Evolutionary conservation across 2,329 filamentous ascomycete genomes (phyloP), one percentile per base, ranked within the genome.

Genomic region (Alternaria dauci): DNA sequence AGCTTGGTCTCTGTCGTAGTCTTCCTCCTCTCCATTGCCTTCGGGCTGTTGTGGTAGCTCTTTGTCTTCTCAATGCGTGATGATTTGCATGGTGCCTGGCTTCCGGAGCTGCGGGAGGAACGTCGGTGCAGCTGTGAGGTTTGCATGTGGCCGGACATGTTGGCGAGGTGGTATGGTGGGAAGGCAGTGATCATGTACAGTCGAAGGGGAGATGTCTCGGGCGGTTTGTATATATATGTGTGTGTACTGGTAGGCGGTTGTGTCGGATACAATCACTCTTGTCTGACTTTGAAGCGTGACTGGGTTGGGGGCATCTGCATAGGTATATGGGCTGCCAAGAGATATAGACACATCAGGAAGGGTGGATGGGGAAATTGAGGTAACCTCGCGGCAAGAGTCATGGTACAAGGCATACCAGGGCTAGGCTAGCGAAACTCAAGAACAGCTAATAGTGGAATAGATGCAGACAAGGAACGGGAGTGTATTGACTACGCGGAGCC

Each of bases 291-390:
- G 60, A 41, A 50, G 63, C 52, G 52, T 61, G 61, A 60, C 56
- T 62, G 52, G 52, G 50, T 65, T 32, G 59, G 67, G 70, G 70
- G 55, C 57, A 69, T 71, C 50, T 73, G 70, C 68, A 71, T 71
- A 76, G 68, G 75, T 78, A 76, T 77, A 78, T 76, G 67, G 62
- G 50, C 51, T 69, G 75, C 76, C 75, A 78, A 78, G 76, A 74
- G 60, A 73, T 73, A 68, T 72, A 69, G 67, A 76, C 71, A 63
- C 58, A 76, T 73, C 67, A 61, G 73, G 74, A 69, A 73, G 73
- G 65, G 70, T 71, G 66, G 71, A 67, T 72, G 67, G 72, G 69
- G 69, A 70, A 70, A 69, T 71, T 68, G 62, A 63, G 56, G 68
- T 65, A 65, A 73, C 64, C 58, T 73, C 59, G 71, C 70, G 69